phyloP scores from a whole-genome alignment of 2,329 filamentous ascomycete species.

The Arthroderma sp. region DNA sequence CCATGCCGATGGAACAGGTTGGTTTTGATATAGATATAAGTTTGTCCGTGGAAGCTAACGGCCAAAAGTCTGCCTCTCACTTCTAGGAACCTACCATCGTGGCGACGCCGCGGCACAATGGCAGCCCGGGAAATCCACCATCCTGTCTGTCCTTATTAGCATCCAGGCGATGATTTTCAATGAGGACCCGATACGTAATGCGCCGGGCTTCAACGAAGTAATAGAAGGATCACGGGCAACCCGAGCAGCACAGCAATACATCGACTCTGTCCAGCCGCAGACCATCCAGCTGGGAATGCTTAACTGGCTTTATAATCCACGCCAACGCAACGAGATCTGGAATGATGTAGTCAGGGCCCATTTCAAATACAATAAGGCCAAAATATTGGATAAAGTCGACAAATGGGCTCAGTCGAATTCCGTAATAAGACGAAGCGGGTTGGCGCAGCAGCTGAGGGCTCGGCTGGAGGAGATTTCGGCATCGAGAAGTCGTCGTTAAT shows the following conservation, averaged over 20 bases:
- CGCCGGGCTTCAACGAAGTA: slow-evolving; percentile 31
- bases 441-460: too few relatives aligned
- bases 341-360: slow-evolving; percentile 9
- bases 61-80: slow-evolving; percentile 35
- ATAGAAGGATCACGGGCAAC: slow-evolving; percentile 5
- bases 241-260: slow-evolving; percentile 18
- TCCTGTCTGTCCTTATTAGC: slow-evolving; percentile 42
- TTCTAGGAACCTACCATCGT: slow-evolving; percentile 36
- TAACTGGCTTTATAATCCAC: slow-evolving; percentile 8
- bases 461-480: too few relatives aligned
- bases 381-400: slow-evolving; percentile 16
- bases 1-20: slow-evolving; percentile 37
- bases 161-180: slow-evolving; percentile 47
- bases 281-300: slow-evolving; percentile 11
- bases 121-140: slow-evolving; percentile 35
- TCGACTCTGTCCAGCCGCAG: slow-evolving; percentile 10
- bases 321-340: slow-evolving; percentile 12
- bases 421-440: too few relatives aligned
- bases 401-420: slow-evolving; percentile 37
- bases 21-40: slow-evolving; percentile 5
- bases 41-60: slow-evolving; percentile 3
- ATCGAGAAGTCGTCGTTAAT: too few relatives aligned
- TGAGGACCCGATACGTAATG: slow-evolving; percentile 42
- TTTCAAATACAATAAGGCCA: slow-evolving; percentile 9
- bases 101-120: slow-evolving; percentile 32